A percentile compares a stretch with the other conserved stretches of the same genome.
phyloP scores from a whole-genome alignment of 495 filamentous ascomycete genomes.

The Hypoxylon rickii region DNA sequence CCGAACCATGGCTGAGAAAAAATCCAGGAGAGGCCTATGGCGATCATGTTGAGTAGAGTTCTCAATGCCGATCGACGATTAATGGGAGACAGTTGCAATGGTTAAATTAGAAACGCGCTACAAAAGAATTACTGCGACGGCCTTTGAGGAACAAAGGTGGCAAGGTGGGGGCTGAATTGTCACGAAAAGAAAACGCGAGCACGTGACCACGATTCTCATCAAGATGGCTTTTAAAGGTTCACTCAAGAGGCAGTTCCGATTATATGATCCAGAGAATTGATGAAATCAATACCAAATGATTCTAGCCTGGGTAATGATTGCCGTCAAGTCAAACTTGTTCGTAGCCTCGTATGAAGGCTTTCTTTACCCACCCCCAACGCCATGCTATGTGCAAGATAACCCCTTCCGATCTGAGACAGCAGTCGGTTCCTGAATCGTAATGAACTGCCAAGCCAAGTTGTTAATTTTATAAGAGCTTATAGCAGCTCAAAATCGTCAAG shows the following conservation, averaged over 20 bases:
- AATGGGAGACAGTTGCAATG: not conserved
- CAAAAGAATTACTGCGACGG: not conserved
- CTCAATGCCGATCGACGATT: not conserved
- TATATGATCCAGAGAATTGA: not conserved
- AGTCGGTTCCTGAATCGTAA: not conserved
- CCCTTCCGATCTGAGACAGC: not conserved
- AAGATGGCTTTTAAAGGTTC: too few relatives aligned
- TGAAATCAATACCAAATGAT: too few relatives aligned
- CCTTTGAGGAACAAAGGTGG: not conserved
- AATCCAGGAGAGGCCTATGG: not conserved
- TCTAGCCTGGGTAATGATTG: too few relatives aligned
- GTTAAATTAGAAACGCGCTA: not conserved
- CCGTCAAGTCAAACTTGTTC: too few relatives aligned
- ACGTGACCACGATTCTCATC: constrained; percentile 1
- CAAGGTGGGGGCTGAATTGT: not conserved
- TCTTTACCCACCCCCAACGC: constrained; percentile 10
- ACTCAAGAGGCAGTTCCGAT: not conserved
- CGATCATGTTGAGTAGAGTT: not conserved
- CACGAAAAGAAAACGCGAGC: constrained; percentile 13
- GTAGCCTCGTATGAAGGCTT: not conserved
- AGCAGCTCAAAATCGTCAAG: constrained; percentile 95
- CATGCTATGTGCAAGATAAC: constrained; percentile 15
- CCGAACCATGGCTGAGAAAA: constrained; percentile 15
- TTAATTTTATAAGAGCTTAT: constrained; percentile 39
- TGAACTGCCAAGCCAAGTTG: not conserved